Conservation (phyloP, 257 asterid species). For the Nicotiana benthamiana region DNA sequence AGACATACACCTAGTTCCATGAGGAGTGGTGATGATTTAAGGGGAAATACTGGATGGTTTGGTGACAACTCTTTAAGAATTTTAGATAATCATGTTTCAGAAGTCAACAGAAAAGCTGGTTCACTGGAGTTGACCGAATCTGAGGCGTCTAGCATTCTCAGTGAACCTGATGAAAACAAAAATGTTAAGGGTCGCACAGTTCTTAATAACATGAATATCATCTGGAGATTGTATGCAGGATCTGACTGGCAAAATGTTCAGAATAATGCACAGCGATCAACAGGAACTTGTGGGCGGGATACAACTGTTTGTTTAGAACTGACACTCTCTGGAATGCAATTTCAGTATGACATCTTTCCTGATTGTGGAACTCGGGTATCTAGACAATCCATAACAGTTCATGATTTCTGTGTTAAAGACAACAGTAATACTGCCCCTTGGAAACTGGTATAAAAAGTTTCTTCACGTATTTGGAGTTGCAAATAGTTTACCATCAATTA, state of each 20-base stretch:
- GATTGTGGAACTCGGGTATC: slow-evolving; percentile 68
- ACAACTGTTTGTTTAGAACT: slow-evolving; percentile 55
- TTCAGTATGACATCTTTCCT: slow-evolving; percentile 59
- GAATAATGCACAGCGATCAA: slow-evolving; percentile 32
- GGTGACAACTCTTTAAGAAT: slow-evolving; percentile 44
- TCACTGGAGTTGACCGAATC: slow-evolving; percentile 18
- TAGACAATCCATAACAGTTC: slow-evolving; percentile 46
- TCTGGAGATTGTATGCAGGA: slow-evolving; percentile 86
- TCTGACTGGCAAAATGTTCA: slow-evolving; percentile 66
- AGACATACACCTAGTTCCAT: slow-evolving; percentile 21
- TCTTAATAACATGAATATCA: slow-evolving; percentile 67
- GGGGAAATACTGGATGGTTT: slow-evolving; percentile 71
- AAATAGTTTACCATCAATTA: not conserved
- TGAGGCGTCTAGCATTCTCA: slow-evolving; percentile 43
- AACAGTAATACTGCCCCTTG: slow-evolving; percentile 82
- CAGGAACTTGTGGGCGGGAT: slow-evolving; percentile 47
- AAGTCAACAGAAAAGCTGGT: slow-evolving; percentile 33
- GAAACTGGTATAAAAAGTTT: slow-evolving; percentile 59
- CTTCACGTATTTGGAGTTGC: not conserved
- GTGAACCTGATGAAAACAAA: slow-evolving; percentile 32
- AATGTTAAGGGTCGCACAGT: slow-evolving; percentile 55
- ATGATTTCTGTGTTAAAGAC: slow-evolving; percentile 61
- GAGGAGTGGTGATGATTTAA: slow-evolving; percentile 28
- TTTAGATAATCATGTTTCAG: slow-evolving; percentile 71
- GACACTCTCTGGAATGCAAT: slow-evolving; percentile 53